Evolutionary conservation across 768 basidiomycete species (phyloP), one percentile per base, ranked within the genome.

Genomic region (Nidularia pulvinata): DNA sequence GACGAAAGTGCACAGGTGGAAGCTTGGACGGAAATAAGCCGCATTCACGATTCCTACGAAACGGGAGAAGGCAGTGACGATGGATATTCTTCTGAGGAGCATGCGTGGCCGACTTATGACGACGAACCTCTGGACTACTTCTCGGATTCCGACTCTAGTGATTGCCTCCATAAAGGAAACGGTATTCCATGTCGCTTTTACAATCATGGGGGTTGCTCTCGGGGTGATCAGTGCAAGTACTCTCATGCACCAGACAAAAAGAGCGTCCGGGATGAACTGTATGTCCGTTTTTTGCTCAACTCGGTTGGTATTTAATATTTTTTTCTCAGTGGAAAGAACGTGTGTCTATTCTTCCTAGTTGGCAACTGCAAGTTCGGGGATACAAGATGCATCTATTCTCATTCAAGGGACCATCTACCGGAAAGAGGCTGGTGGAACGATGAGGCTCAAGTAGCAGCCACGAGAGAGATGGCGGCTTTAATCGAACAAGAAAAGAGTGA

Each of bases 181-280:
- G 74, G 75, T 2, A 69, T 74, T 2, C 76, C 83, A 0, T 86
- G 84, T 61, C 71, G 77, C 45, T 81, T 79, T 60, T 83, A 85
- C 61, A 85, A 86, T 52, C 81, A 78, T 54, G 68, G 72, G 14
- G 79, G 79, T 0, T 84, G 83, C 59, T 62, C 54, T 7, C 67
- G 72, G 3, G 79, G 82, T 0, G 49, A 16, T 6, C 52, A 56
- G 1, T 86, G 84, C 57, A 53, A 53, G 14, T 83, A 70, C 63
- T 80, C 75, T 16, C 83, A 86, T 61, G 78, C 80, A 0, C 82
- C 83, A 0, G 82, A 85, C 55, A 59, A 71, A 42, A 80, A 77
- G 62, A 84, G 83, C 55, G 72, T 82, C 11, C 71, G 82, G 16
- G 80, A 86, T 56, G 72, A 76, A 10, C 63, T 83, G 84, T 84